Conservation (phyloP, 2,329 filamentous ascomycete genomes). For the Nemania sp. region DNA sequence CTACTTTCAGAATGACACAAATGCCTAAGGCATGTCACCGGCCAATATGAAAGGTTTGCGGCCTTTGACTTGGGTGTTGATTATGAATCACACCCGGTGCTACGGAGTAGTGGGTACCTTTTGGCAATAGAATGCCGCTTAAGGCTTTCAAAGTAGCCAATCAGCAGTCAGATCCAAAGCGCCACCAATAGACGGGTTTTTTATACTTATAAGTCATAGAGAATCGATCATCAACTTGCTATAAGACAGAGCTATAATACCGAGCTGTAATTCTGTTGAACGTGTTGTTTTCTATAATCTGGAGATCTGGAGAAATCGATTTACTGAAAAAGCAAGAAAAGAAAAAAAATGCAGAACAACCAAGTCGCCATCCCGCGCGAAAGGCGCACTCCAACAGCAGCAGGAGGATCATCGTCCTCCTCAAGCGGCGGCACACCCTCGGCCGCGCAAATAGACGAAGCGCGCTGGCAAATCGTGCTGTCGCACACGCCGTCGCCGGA, state of each 20-base stretch:
- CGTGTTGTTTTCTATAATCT: neutral
- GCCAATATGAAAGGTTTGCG: too few species aligned
- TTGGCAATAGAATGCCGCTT: too few species aligned
- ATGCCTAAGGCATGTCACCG: too few species aligned
- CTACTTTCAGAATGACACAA: too few species aligned
- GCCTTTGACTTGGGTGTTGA: too few species aligned
- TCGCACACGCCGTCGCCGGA: constrained; percentile 17
- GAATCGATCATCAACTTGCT: too few species aligned
- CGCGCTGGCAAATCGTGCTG: constrained; percentile 22
- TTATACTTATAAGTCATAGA: too few species aligned
- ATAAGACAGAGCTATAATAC: neutral
- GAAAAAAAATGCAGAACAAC: neutral
- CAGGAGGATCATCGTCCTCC: too few species aligned
- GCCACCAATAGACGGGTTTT: neutral
- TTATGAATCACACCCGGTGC: too few species aligned
- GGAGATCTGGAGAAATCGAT: neutral
- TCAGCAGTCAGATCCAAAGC: constrained; percentile 8
- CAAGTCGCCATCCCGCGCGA: constrained; percentile 18
- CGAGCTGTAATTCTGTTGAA: neutral
- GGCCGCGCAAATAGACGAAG: constrained; percentile 12
- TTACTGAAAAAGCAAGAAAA: neutral
- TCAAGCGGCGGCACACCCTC: neutral
- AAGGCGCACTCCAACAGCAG: neutral
- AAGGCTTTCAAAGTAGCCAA: constrained; percentile 26
- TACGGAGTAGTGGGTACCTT: too few species aligned